Conservation (phyloP, 176 grass and related monocot species). For the Coix lacrymajobi region DNA sequence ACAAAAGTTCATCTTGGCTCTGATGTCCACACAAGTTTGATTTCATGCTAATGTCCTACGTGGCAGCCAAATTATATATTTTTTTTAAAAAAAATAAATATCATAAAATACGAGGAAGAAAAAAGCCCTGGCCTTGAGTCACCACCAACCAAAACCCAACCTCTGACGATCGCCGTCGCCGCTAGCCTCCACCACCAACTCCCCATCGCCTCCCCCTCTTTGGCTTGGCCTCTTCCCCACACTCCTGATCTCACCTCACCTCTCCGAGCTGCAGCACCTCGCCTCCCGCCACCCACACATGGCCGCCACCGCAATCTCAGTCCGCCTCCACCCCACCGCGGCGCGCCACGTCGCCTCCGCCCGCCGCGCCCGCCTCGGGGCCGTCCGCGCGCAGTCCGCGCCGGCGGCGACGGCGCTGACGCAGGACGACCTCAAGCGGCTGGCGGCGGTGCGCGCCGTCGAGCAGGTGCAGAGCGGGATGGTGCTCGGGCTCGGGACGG, state of each 20-base stretch:
- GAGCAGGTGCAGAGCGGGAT: slow-evolving; percentile 89
- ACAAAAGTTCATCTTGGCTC: neutral
- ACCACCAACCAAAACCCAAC: slow-evolving; percentile 31
- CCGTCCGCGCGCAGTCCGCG: slow-evolving; percentile 52
- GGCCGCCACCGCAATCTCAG: slow-evolving; percentile 31
- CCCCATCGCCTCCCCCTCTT: neutral
- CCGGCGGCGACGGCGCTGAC: slow-evolving; percentile 49
- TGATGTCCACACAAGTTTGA: neutral
- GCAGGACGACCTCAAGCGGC: slow-evolving; percentile 91
- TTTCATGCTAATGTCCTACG: neutral
- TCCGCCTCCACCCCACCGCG: slow-evolving; percentile 34
- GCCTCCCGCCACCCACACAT: slow-evolving; percentile 18
- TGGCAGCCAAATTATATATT: neutral
- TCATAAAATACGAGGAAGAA: neutral
- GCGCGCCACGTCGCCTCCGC: slow-evolving; percentile 5
- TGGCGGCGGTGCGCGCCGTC: slow-evolving; percentile 86
- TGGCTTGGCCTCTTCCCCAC: neutral
- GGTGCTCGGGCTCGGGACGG: slow-evolving; percentile 94
- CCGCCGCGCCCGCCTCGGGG: neutral
- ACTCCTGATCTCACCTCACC: slow-evolving; percentile 5
- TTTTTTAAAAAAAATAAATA: neutral
- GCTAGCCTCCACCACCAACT: slow-evolving; percentile 16
- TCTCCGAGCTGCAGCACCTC: neutral
- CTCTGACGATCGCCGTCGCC: slow-evolving; percentile 22
- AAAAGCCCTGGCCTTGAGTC: neutral